These are phyloP conservation scores for Colletotrichum lupini DNA, from an alignment of 2,329 filamentous ascomycete species.

Conservation along the genomic window DNA sequence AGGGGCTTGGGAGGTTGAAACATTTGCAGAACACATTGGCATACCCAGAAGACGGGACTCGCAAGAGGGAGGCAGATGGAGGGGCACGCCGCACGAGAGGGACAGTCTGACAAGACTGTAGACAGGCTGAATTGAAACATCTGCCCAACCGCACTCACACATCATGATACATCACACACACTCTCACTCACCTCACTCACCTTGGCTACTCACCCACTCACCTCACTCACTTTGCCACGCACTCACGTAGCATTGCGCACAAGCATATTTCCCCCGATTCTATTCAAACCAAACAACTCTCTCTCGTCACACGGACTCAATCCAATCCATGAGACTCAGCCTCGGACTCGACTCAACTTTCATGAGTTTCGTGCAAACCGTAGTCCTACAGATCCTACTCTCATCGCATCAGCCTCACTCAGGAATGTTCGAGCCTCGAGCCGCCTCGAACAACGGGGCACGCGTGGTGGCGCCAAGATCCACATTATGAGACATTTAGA, in stretches of 20 bases:
- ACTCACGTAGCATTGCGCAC: constrained; percentile 8
- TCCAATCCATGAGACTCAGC: background rate
- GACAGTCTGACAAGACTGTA: background rate
- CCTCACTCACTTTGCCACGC: background rate
- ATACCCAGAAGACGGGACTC: background rate
- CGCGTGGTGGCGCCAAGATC: background rate
- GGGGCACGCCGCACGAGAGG: background rate
- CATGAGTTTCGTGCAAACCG: background rate
- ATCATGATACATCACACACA: constrained; percentile 12
- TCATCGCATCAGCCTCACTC: background rate
- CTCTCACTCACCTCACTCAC: constrained; percentile 1
- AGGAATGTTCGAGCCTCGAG: background rate
- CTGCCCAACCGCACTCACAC: constrained; percentile 23
- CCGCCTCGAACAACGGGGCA: background rate
- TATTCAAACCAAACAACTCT: background rate
- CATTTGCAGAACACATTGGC: constrained; percentile 5
- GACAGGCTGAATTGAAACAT: constrained; percentile 31
- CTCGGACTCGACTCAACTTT: background rate
- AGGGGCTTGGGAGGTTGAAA: constrained; percentile 11
- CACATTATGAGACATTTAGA: background rate
- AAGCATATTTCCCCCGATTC: background rate
- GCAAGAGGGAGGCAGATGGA: background rate
- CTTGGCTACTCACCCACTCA: background rate
- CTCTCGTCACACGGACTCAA: background rate
- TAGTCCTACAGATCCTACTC: background rate